Evolutionary conservation across 257 asterid species (phyloP).

Genomic region (Jaltomata sinuosa): DNA sequence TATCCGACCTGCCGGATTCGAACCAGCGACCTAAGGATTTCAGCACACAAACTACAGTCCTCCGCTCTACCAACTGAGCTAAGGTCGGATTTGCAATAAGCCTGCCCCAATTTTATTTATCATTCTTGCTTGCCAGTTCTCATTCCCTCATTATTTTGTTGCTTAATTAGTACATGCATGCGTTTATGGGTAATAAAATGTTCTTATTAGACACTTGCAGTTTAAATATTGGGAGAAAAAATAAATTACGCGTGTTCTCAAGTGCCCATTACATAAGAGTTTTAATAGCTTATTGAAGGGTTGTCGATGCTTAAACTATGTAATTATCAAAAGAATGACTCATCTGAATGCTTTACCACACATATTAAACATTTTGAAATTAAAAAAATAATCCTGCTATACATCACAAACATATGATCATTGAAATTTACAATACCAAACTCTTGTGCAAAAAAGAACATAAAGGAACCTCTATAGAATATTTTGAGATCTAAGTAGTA

Average conservation of each 20-base stretch:
- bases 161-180: too few species aligned
- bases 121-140: too few species aligned
- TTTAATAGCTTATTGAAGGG: neutral
- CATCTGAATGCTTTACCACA: neutral
- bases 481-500: neutral
- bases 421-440: neutral
- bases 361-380: neutral
- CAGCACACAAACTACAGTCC: neutral
- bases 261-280: neutral
- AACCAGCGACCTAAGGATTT: slow-evolving; percentile 37
- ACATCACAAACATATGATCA: neutral
- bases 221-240: too few species aligned
- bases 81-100: neutral
- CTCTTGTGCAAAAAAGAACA: neutral
- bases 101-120: too few species aligned
- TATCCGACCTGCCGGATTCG: slow-evolving; percentile 40
- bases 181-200: too few species aligned
- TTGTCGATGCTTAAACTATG: neutral
- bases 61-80: slow-evolving; percentile 2
- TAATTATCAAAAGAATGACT: neutral
- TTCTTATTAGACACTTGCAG: too few species aligned
- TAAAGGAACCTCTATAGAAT: neutral
- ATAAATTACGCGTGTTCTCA: too few species aligned
- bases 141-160: too few species aligned
- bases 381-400: neutral